phyloP scores from a whole-genome alignment of 257 asterid species.

The Plantago major region DNA sequence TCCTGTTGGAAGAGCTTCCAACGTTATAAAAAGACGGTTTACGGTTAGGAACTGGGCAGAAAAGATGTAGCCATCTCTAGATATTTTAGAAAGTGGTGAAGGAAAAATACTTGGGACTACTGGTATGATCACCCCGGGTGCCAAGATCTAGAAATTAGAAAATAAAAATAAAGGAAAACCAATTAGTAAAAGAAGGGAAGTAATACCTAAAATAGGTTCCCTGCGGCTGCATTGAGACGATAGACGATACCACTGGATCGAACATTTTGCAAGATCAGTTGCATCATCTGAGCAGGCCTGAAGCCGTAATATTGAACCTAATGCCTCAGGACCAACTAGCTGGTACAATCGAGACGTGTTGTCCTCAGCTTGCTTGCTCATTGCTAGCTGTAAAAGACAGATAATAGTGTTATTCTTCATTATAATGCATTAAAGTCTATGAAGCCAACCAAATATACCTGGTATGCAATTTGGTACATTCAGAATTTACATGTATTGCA shows the following conservation, averaged over 20 bases:
- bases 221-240: conserved; percentile 92
- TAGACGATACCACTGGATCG: conserved; percentile 85
- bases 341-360: conserved; percentile 38
- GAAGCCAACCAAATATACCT: too few species aligned
- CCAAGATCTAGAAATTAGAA: too few species aligned
- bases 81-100: too few species aligned
- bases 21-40: too few species aligned
- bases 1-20: too few species aligned
- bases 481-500: neutral
- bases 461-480: neutral
- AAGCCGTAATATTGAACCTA: conserved; percentile 80
- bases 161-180: neutral
- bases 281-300: conserved; percentile 67
- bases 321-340: conserved; percentile 51
- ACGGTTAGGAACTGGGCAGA: too few species aligned
- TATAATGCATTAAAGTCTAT: too few species aligned
- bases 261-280: conserved; percentile 69
- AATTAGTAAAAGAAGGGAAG: neutral
- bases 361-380: conserved; percentile 70
- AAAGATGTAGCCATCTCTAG: too few species aligned
- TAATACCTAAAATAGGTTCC: conserved; percentile 78
- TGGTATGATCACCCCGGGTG: too few species aligned
- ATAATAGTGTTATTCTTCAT: conserved; percentile 3
- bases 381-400: conserved; percentile 48
- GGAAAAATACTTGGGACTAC: too few species aligned